Percentiles rank a stretch among this genome's conserved stretches.
Conservation (phyloP, 2,329 filamentous ascomycete species). For the Tolypocladium ovalisporum region DNA sequence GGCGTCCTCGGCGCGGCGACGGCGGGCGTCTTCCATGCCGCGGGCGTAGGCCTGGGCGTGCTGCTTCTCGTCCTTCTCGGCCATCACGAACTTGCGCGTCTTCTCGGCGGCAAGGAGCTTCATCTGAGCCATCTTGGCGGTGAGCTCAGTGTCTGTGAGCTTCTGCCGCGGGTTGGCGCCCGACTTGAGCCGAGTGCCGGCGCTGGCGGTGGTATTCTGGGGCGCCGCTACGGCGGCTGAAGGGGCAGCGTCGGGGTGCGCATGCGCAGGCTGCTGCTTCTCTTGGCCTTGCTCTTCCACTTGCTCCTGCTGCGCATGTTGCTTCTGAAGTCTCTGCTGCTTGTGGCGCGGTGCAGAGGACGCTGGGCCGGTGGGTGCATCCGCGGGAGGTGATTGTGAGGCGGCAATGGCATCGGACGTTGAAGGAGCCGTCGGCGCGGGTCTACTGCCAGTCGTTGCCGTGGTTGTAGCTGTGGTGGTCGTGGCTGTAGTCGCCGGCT, state of each 20-base stretch:
- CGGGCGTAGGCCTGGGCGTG: conserved; percentile 43
- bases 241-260: conserved; percentile 3
- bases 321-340: neutral
- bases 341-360: conserved; percentile 5
- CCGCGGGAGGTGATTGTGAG: conserved; percentile 4
- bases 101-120: conserved; percentile 47
- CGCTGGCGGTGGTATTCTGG: conserved; percentile 21
- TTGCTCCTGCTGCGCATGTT: conserved; percentile 1
- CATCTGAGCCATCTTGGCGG: conserved; percentile 50
- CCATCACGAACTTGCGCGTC: conserved; percentile 47
- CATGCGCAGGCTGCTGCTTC: neutral
- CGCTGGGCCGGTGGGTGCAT: neutral
- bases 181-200: conserved; percentile 35
- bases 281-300: neutral
- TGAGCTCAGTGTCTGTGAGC: conserved; percentile 47
- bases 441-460: neutral
- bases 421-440: neutral
- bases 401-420: conserved; percentile 3
- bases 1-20: conserved; percentile 39
- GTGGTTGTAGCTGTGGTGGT: neutral
- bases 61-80: conserved; percentile 43
- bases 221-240: conserved; percentile 4
- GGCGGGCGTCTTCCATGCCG: conserved; percentile 44
- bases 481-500: conserved; percentile 7
- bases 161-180: conserved; percentile 50